phyloP scores from a whole-genome alignment of 805 yeast species.

The Yarrowia deformans region DNA sequence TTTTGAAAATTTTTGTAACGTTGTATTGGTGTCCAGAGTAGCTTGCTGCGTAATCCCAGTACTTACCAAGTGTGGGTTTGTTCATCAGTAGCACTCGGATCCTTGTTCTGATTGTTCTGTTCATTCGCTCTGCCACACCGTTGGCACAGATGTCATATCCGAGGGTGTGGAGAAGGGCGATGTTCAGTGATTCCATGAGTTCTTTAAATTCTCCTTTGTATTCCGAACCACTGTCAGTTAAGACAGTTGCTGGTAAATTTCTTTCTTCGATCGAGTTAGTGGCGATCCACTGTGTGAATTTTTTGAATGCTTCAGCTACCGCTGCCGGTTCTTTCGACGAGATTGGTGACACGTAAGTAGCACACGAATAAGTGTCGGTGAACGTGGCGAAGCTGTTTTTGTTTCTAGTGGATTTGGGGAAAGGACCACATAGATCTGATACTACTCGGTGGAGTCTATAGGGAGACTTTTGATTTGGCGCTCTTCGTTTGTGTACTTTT shows the following conservation, averaged over 20 bases:
- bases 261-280: neutral
- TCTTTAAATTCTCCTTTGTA: neutral
- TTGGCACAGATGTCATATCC: neutral
- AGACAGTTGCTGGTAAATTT: neutral
- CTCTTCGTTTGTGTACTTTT: too few relatives aligned
- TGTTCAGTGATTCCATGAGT: neutral
- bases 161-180: too few relatives aligned
- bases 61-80: neutral
- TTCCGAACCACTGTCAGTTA: neutral
- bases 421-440: neutral
- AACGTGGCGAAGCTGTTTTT: neutral
- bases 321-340: neutral
- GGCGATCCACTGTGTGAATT: neutral
- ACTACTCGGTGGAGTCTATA: neutral
- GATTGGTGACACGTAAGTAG: neutral
- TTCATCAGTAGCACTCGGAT: neutral
- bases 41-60: neutral
- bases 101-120: neutral
- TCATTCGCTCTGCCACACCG: neutral
- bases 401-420: neutral
- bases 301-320: neutral
- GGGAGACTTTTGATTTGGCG: neutral
- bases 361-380: neutral
- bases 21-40: conserved; percentile 1
- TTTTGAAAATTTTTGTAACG: neutral